Conservation (phyloP, 2,329 filamentous ascomycete species). For the Thielaviopsis ethacetica region DNA sequence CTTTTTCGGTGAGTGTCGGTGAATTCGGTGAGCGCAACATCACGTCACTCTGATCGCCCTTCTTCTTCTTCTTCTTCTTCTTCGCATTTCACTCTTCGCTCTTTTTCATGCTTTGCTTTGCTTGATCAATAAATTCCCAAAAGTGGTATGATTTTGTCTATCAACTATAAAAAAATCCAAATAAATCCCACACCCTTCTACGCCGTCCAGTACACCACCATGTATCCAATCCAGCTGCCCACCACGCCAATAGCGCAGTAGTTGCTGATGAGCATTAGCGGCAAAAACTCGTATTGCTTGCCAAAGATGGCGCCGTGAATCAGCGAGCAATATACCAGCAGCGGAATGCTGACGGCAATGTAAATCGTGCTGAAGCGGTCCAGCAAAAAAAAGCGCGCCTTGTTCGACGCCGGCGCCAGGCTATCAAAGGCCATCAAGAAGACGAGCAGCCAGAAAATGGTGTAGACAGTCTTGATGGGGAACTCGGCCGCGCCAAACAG, state of each 20-base stretch:
- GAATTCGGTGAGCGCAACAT: not conserved
- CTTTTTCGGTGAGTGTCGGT: not conserved
- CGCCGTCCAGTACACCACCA: constrained; percentile 71
- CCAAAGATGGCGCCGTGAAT: constrained; percentile 75
- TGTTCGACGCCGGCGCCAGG: constrained; percentile 66
- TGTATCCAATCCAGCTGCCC: constrained; percentile 87
- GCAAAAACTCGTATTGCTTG: constrained; percentile 70
- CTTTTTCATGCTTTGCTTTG: too few species aligned
- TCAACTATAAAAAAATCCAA: constrained; percentile 4
- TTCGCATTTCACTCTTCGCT: not conserved
- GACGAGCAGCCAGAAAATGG: constrained; percentile 74
- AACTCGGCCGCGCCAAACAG: constrained; percentile 88
- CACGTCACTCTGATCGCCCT: too few species aligned
- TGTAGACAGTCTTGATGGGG: constrained; percentile 85
- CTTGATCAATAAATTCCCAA: not conserved
- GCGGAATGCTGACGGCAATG: constrained; percentile 72
- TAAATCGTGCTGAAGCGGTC: constrained; percentile 85
- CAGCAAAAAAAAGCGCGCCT: constrained; percentile 71
- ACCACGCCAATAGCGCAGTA: constrained; percentile 92
- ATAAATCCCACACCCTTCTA: constrained; percentile 15
- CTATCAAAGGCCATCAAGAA: constrained; percentile 79
- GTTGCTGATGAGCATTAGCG: constrained; percentile 91
- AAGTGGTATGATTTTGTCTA: constrained; percentile 11
- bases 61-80: not conserved
- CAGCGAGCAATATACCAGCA: constrained; percentile 78